A percentile compares a stretch with the other conserved stretches of the same genome.
Evolutionary conservation across 495 filamentous ascomycete species (phyloP).

Genomic region (Cairneyella variabilis): DNA sequence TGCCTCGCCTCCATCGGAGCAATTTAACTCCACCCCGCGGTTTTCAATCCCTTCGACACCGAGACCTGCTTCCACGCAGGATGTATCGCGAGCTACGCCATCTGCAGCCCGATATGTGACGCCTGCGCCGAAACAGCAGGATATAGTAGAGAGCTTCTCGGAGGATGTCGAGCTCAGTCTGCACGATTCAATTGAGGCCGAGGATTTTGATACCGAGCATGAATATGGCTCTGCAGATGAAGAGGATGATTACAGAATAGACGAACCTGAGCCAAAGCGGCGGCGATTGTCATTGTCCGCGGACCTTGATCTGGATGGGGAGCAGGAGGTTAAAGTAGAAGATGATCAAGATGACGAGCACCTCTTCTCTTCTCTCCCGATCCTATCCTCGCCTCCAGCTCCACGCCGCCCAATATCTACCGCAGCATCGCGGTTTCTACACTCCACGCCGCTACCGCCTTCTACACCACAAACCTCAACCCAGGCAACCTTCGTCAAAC

Average conservation of each 20-base stretch:
- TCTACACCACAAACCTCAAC: slow-evolving; percentile 5
- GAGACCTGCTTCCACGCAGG: slow-evolving; percentile 13
- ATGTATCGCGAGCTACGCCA: slow-evolving; percentile 12
- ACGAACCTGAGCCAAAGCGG: slow-evolving; percentile 19
- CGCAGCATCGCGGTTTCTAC: slow-evolving; percentile 17
- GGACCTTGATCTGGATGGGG: background rate
- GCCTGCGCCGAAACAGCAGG: slow-evolving; percentile 12
- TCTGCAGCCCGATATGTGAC: slow-evolving; percentile 19
- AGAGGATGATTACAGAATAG: slow-evolving; percentile 21
- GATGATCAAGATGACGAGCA: background rate
- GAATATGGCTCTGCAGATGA: slow-evolving; percentile 11
- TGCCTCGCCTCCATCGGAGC: slow-evolving; percentile 18
- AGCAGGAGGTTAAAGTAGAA: background rate
- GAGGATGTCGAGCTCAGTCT: slow-evolving; percentile 1
- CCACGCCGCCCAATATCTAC: slow-evolving; percentile 11
- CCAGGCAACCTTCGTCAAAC: slow-evolving; percentile 22
- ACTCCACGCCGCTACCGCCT: slow-evolving; percentile 12
- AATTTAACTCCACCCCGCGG: slow-evolving; percentile 28
- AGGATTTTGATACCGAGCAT: slow-evolving; percentile 8
- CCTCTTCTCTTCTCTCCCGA: slow-evolving; percentile 16
- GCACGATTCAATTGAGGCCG: slow-evolving; percentile 19
- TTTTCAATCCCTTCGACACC: slow-evolving; percentile 24
- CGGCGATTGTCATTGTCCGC: slow-evolving; percentile 17
- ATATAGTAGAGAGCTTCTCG: slow-evolving; percentile 15
- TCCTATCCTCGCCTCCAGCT: slow-evolving; percentile 22